Percentiles rank a stretch among this genome's conserved stretches.
These are phyloP conservation scores for Capronia americana DNA, from an alignment of 2,329 filamentous ascomycete species.

Conservation along the genomic window DNA sequence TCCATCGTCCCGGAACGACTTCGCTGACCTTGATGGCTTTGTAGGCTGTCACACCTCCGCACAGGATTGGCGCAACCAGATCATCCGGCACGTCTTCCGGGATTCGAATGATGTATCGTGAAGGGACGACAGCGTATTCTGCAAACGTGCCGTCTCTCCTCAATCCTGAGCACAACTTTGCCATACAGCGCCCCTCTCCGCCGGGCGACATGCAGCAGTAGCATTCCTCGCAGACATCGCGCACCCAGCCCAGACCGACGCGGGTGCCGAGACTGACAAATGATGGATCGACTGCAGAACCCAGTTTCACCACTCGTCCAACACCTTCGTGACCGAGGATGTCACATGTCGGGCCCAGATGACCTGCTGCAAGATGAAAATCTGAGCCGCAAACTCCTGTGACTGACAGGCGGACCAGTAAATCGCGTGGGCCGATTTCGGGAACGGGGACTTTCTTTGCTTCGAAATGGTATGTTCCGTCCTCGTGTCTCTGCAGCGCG, in stretches of 20 bases:
- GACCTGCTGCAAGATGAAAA: constrained; percentile 58
- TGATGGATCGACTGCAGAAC: constrained; percentile 43
- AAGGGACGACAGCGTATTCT: constrained; percentile 49
- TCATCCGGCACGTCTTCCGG: constrained; percentile 48
- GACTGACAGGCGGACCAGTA: constrained; percentile 62
- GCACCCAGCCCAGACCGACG: constrained; percentile 50
- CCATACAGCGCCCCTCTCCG: constrained; percentile 28
- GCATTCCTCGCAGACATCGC: constrained; percentile 48
- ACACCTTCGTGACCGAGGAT: constrained; percentile 59
- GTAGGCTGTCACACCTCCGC: constrained; percentile 55
- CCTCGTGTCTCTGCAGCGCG: constrained; percentile 17
- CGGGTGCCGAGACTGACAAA: constrained; percentile 40
- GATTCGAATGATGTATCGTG: constrained; percentile 46
- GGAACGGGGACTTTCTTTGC: constrained; percentile 39
- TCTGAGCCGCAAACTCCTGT: constrained; percentile 65
- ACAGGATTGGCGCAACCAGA: constrained; percentile 51
- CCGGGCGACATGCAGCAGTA: constrained; percentile 42
- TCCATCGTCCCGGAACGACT: constrained; percentile 30
- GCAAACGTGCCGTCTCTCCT: constrained; percentile 50
- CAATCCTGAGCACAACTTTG: constrained; percentile 28
- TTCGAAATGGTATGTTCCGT: constrained; percentile 27
- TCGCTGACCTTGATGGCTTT: constrained; percentile 45
- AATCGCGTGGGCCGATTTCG: constrained; percentile 50
- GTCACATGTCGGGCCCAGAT: constrained; percentile 46
- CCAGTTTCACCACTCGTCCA: constrained; percentile 49